These are phyloP conservation scores for Mycena venus DNA, from an alignment of 768 basidiomycete species.

Conservation along the genomic window DNA sequence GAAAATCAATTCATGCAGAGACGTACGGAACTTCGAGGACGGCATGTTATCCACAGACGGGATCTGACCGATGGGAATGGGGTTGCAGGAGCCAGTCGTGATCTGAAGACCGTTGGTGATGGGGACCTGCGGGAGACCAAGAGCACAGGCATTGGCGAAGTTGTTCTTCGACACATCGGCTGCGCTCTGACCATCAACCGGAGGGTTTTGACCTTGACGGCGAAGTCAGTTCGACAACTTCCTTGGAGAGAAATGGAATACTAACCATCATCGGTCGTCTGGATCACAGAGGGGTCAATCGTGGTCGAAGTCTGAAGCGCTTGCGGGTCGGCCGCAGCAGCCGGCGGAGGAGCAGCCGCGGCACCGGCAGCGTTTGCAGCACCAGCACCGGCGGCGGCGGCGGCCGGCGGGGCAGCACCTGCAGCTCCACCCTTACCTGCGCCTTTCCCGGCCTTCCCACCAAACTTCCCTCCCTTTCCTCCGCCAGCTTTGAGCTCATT, in stretches of 20 bases:
- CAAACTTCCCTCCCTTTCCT: too few species aligned
- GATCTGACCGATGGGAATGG: slow-evolving; percentile 68
- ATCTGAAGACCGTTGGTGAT: slow-evolving; percentile 69
- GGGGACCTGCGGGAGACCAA: slow-evolving; percentile 41
- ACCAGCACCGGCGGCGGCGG: slow-evolving; percentile 25
- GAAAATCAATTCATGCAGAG: too few species aligned
- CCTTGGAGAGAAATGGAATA: too few species aligned
- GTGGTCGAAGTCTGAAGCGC: slow-evolving; percentile 57
- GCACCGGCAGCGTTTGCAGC: slow-evolving; percentile 29
- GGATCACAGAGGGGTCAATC: slow-evolving; percentile 11
- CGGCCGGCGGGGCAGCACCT: too few species aligned
- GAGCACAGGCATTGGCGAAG: slow-evolving; percentile 14
- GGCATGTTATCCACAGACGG: slow-evolving; percentile 62
- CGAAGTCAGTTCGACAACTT: too few species aligned
- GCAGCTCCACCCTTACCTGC: too few species aligned
- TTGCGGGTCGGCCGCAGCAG: slow-evolving; percentile 32
- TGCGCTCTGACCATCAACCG: neutral
- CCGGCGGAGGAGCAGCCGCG: slow-evolving; percentile 23
- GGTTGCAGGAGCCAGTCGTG: slow-evolving; percentile 67
- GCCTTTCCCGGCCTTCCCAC: too few species aligned
- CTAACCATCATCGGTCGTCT: slow-evolving; percentile 9
- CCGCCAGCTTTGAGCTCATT: too few species aligned
- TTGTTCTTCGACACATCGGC: neutral
- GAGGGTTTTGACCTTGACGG: neutral
- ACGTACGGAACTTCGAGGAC: slow-evolving; percentile 56